Evolutionary conservation across 1,284 basidiomycete genomes (phyloP).

Genomic region (Serendipita sp.): DNA sequence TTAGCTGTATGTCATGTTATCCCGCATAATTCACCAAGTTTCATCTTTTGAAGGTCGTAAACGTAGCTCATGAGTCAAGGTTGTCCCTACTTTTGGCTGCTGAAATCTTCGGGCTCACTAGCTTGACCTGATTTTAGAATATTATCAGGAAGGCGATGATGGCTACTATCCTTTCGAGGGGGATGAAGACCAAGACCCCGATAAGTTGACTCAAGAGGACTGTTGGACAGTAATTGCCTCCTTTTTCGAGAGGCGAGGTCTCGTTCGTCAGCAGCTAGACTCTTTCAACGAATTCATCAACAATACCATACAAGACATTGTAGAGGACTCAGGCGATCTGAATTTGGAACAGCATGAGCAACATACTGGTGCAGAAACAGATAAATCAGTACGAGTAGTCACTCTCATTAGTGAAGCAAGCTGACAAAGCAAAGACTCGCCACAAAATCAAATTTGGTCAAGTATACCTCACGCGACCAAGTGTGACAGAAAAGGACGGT

Average conservation of each 20-base stretch:
- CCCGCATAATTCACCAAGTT: background rate
- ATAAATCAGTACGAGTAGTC: slow-evolving; percentile 32
- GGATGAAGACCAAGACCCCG: slow-evolving; percentile 39
- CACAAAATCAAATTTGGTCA: slow-evolving; percentile 98
- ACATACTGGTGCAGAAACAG: slow-evolving; percentile 73
- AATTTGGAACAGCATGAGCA: slow-evolving; percentile 94
- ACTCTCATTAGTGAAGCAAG: background rate
- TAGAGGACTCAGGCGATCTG: slow-evolving; percentile 88
- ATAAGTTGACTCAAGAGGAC: slow-evolving; percentile 83
- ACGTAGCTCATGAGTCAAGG: background rate
- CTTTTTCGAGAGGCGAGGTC: slow-evolving; percentile 95
- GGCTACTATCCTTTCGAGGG: slow-evolving; percentile 25
- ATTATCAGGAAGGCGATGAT: slow-evolving; percentile 12
- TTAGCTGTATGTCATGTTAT: background rate
- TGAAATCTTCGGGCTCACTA: no score
- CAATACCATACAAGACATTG: slow-evolving; percentile 99
- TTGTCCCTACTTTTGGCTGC: background rate
- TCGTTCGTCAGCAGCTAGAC: slow-evolving; percentile 95
- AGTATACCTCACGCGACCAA: slow-evolving; percentile 90
- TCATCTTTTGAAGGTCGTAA: background rate
- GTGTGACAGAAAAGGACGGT: slow-evolving; percentile 91
- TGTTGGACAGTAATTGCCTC: slow-evolving; percentile 92
- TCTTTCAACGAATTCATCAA: slow-evolving; percentile 99
- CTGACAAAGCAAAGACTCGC: slow-evolving; percentile 44
- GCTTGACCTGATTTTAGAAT: background rate